A percentile compares a stretch with the other conserved stretches of the same genome.
Evolutionary conservation across 2,329 filamentous ascomycete genomes (phyloP).

Genomic region (Nigrospora osmanthi): DNA sequence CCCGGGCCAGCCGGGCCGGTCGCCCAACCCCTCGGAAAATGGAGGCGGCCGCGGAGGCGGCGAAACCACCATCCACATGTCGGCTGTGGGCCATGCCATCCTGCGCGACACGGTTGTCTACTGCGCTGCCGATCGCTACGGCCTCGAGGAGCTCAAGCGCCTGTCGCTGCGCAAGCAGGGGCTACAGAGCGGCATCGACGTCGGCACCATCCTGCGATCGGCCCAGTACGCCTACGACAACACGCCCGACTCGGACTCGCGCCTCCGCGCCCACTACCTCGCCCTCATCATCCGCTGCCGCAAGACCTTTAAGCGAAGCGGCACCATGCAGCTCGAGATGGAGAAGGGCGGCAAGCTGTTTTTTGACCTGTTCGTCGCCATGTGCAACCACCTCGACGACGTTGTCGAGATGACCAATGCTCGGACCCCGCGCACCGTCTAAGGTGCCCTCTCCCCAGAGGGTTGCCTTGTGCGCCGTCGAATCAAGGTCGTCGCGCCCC

Average conservation of each 20-base stretch:
- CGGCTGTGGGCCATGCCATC: slow-evolving; percentile 65
- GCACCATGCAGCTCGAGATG: slow-evolving; percentile 99
- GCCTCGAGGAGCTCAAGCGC: slow-evolving; percentile 84
- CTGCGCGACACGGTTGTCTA: slow-evolving; percentile 92
- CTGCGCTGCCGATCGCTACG: slow-evolving; percentile 85
- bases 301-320: slow-evolving; percentile 95
- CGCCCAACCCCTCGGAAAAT: slow-evolving; percentile 34
- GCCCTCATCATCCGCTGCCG: slow-evolving; percentile 95
- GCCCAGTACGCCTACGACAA: slow-evolving; percentile 94
- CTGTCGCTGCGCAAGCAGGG: slow-evolving; percentile 92
- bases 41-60: slow-evolving; percentile 35
- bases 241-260: slow-evolving; percentile 87
- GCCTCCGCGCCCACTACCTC: slow-evolving; percentile 92
- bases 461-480: slow-evolving; percentile 13
- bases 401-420: slow-evolving; percentile 78
- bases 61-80: slow-evolving; percentile 72
- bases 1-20: slow-evolving; percentile 26
- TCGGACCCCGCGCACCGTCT: slow-evolving; percentile 50
- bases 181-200: slow-evolving; percentile 84
- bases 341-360: slow-evolving; percentile 90
- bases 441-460: slow-evolving; percentile 18
- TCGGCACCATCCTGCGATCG: slow-evolving; percentile 82
- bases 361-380: slow-evolving; percentile 96
- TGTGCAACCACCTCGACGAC: slow-evolving; percentile 98
- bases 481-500: slow-evolving; percentile 2